A percentile compares a stretch with the other conserved stretches of the same genome.
These are phyloP conservation scores for Nakazawaea sp. DNA, from an alignment of 805 yeast genomes.

Conservation along the genomic window DNA sequence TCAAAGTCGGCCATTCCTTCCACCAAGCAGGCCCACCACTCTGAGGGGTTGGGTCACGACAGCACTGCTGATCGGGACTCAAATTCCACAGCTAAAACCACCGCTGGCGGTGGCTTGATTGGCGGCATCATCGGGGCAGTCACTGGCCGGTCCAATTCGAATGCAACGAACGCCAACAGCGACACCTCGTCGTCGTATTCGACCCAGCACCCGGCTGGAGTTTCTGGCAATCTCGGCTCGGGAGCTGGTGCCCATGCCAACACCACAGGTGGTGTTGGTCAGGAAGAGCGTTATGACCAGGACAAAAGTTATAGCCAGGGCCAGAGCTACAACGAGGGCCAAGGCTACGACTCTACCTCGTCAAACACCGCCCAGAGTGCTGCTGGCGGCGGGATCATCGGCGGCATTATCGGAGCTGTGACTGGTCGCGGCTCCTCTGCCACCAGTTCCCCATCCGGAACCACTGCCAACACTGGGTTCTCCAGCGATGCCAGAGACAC, in stretches of 20 bases:
- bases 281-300: too few relatives aligned
- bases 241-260: too few relatives aligned
- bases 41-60: background rate
- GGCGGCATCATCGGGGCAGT: conserved; percentile 11
- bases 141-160: too few relatives aligned
- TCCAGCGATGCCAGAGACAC: background rate
- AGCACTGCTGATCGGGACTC: background rate
- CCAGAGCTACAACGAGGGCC: too few relatives aligned
- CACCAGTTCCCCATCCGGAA: background rate
- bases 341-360: background rate
- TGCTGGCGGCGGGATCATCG: conserved; percentile 13
- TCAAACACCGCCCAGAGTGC: conserved; percentile 11
- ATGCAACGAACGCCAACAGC: too few relatives aligned
- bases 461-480: background rate
- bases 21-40: background rate
- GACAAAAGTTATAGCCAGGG: too few relatives aligned
- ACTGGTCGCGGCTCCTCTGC: conserved; percentile 5
- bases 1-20: background rate
- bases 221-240: too few relatives aligned
- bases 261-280: too few relatives aligned
- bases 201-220: too few relatives aligned
- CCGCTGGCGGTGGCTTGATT: conserved; percentile 13
- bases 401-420: conserved; percentile 10
- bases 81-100: conserved; percentile 8
- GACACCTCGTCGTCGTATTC: too few relatives aligned